Conservation (phyloP, 495 filamentous ascomycete species). For the Tetracladium setigerum region DNA sequence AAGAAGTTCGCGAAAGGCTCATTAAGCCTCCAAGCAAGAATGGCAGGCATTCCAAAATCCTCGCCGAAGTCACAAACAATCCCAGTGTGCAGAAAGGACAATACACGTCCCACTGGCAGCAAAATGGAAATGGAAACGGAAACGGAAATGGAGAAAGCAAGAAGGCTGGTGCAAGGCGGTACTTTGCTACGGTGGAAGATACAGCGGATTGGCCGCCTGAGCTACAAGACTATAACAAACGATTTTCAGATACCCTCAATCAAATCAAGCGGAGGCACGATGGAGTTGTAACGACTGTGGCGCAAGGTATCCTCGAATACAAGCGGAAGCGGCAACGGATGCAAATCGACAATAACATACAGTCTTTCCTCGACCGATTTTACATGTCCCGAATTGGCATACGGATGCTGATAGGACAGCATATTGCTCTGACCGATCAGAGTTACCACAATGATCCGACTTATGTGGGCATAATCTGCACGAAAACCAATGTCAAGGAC, state of each 20-base stretch:
- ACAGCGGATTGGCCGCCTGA: conserved; percentile 89
- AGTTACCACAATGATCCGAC: conserved; percentile 77
- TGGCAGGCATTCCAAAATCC: conserved; percentile 52
- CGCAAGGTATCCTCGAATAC: conserved; percentile 95
- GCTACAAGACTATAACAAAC: conserved; percentile 85
- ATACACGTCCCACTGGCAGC: conserved; percentile 61
- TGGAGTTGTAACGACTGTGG: conserved; percentile 89
- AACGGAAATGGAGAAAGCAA: conserved; percentile 46
- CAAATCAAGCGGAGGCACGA: conserved; percentile 95
- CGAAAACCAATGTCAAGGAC: conserved; percentile 93
- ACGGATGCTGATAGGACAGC: conserved; percentile 96
- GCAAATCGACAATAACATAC: conserved; percentile 96
- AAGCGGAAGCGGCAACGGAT: conserved; percentile 93
- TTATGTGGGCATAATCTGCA: conserved; percentile 98
- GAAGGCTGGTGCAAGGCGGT: conserved; percentile 56
- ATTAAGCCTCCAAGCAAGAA: conserved; percentile 60
- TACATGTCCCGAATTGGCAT: conserved; percentile 99
- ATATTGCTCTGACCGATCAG: conserved; percentile 93
- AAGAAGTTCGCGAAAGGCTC: conserved; percentile 72
- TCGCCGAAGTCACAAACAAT: conserved; percentile 79
- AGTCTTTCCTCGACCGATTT: conserved; percentile 94
- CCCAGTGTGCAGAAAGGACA: conserved; percentile 83
- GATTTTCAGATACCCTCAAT: conserved; percentile 76
- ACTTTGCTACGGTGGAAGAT: conserved; percentile 89
- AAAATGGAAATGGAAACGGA: conserved; percentile 33